A percentile compares a stretch with the other conserved stretches of the same genome.
Evolutionary conservation across 2,329 filamentous ascomycete species (phyloP).

Genomic region (Pseudogymnoascus sp.): DNA sequence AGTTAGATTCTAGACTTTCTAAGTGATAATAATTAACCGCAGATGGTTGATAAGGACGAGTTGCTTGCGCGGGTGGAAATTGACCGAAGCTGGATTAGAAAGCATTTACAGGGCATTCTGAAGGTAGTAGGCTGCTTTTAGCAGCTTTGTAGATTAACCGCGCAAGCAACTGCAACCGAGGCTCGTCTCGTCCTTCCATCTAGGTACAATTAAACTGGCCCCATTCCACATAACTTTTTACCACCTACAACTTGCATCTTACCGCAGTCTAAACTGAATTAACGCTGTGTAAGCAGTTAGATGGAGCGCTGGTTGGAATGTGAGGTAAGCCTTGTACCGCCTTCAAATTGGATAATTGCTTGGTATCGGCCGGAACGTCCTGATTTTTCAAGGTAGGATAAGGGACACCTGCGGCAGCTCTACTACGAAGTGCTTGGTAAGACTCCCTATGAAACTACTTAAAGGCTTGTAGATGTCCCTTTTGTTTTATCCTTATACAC

Average conservation of each 20-base stretch:
- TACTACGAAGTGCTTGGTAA: constrained; percentile 5
- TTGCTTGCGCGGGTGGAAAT: background rate
- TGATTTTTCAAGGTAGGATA: background rate
- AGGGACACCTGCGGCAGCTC: background rate
- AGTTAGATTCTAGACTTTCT: background rate
- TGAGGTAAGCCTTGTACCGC: background rate
- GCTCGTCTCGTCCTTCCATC: constrained; percentile 3
- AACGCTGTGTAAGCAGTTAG: background rate
- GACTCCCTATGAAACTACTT: background rate
- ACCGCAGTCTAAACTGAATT: background rate
- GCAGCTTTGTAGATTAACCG: background rate
- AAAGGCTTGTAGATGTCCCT: background rate
- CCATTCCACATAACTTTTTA: background rate
- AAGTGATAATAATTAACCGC: background rate
- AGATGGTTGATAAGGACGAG: background rate
- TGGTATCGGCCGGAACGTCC: background rate
- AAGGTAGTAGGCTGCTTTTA: background rate
- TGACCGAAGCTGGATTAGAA: background rate
- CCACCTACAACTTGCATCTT: background rate
- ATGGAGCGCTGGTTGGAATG: background rate
- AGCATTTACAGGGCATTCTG: background rate
- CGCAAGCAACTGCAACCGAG: background rate
- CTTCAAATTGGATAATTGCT: background rate
- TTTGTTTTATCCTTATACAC: background rate
- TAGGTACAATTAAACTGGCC: background rate